Percentiles rank a stretch among this genome's conserved stretches.
Evolutionary conservation across 2,329 filamentous ascomycete species (phyloP).

Genomic region (Dothistroma pini): DNA sequence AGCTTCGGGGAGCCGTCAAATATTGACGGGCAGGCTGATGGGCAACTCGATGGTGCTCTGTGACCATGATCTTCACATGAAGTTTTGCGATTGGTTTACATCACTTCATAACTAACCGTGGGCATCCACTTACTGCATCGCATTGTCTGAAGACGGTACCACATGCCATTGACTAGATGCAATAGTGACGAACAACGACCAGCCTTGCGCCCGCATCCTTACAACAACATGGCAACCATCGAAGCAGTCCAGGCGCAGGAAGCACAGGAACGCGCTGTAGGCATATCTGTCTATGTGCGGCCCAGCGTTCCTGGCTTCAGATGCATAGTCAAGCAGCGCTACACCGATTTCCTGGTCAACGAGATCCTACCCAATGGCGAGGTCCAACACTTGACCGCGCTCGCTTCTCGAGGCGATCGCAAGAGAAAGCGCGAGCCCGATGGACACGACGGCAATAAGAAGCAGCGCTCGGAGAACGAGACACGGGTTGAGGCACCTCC

Average conservation of each 20-base stretch:
- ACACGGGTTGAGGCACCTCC: slow-evolving; percentile 5
- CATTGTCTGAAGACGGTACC: too few species aligned
- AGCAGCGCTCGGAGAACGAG: slow-evolving; percentile 10
- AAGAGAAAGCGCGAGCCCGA: slow-evolving; percentile 25
- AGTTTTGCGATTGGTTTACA: too few species aligned
- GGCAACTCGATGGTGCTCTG: too few species aligned
- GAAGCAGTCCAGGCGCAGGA: slow-evolving; percentile 10
- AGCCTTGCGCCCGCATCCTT: too few species aligned
- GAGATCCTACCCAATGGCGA: slow-evolving; percentile 74
- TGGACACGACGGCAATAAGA: slow-evolving; percentile 16
- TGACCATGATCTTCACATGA: too few species aligned
- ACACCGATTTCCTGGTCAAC: slow-evolving; percentile 89
- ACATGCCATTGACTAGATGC: too few species aligned
- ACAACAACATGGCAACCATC: not conserved
- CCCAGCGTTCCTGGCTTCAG: slow-evolving; percentile 56
- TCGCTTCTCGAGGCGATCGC: slow-evolving; percentile 26
- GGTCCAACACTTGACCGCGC: slow-evolving; percentile 66
- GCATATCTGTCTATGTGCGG: slow-evolving; percentile 63
- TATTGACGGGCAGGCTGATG: too few species aligned
- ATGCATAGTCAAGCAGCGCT: slow-evolving; percentile 69
- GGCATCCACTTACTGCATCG: too few species aligned
- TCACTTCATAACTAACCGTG: too few species aligned
- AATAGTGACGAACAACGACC: too few species aligned
- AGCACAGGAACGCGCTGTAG: slow-evolving; percentile 46
- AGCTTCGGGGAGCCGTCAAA: too few species aligned